phyloP scores from a whole-genome alignment of 2,329 filamentous ascomycete genomes.

The Fusarium domesticum region DNA sequence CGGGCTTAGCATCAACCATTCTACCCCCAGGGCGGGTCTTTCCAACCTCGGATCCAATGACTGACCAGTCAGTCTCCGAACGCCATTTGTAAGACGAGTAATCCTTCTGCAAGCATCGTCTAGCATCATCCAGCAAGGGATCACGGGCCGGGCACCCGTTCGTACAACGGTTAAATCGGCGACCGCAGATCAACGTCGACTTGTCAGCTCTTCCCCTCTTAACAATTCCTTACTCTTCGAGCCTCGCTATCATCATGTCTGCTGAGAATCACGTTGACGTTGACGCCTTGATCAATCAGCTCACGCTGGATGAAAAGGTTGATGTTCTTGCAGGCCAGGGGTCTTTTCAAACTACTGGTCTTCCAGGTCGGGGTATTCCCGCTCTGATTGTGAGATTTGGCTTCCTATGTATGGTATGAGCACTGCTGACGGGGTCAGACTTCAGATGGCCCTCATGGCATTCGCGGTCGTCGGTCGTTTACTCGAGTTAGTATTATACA shows the following conservation, averaged over 20 bases:
- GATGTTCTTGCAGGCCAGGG: slow-evolving; percentile 22
- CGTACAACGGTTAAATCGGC: no score
- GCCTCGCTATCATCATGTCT: slow-evolving; percentile 11
- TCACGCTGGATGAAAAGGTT: slow-evolving; percentile 22
- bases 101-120: no score
- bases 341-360: slow-evolving; percentile 19
- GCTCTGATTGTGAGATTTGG: slow-evolving; percentile 12
- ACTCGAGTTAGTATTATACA: slow-evolving; percentile 10
- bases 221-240: no score
- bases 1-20: no score
- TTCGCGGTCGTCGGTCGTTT: slow-evolving; percentile 21
- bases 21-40: no score
- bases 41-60: no score
- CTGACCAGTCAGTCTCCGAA: no score
- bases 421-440: slow-evolving; percentile 10
- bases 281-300: slow-evolving; percentile 10
- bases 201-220: no score
- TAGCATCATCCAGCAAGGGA: no score
- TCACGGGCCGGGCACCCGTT: no score
- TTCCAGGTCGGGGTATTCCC: slow-evolving; percentile 13
- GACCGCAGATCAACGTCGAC: no score
- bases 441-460: slow-evolving; percentile 25
- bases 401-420: accelerated
- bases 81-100: no score
- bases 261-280: slow-evolving; percentile 7